Conservation (phyloP, 139 green algal genomes). For the Chlamydomonas sphaeroides region DNA sequence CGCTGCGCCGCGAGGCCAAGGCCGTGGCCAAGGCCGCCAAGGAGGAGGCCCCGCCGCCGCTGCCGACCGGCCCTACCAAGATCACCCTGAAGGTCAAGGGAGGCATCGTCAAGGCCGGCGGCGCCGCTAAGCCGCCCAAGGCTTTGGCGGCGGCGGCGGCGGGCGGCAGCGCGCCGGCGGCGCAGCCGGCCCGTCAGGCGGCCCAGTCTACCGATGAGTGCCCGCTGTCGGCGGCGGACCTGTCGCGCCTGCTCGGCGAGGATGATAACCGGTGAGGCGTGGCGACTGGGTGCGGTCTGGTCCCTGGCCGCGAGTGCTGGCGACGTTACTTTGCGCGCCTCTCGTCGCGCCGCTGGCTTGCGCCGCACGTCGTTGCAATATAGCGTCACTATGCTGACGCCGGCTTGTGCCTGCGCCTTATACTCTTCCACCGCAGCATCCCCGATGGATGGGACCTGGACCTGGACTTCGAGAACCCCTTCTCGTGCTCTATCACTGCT, state of each 20-base stretch:
- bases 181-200: background rate
- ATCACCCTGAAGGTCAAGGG: slow-evolving; percentile 23
- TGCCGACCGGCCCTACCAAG: background rate
- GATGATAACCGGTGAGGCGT: slow-evolving; percentile 32
- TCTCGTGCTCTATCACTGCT: slow-evolving; percentile 37
- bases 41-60: too few species aligned
- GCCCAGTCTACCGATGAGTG: background rate
- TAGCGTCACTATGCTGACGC: too few species aligned
- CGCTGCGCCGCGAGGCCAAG: background rate
- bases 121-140: slow-evolving; percentile 1
- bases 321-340: too few species aligned
- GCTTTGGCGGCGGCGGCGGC: background rate
- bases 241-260: slow-evolving; percentile 36
- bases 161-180: background rate
- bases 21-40: background rate
- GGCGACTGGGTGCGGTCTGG: too few species aligned
- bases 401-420: too few species aligned
- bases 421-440: slow-evolving; percentile 34
- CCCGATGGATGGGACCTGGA: slow-evolving; percentile 37
- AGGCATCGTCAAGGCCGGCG: slow-evolving; percentile 11
- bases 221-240: slow-evolving; percentile 14
- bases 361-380: too few species aligned
- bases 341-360: too few species aligned
- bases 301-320: too few species aligned
- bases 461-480: slow-evolving; percentile 35